These are phyloP conservation scores for Peterozyma toletana DNA, from an alignment of 805 yeast species.

Conservation along the genomic window DNA sequence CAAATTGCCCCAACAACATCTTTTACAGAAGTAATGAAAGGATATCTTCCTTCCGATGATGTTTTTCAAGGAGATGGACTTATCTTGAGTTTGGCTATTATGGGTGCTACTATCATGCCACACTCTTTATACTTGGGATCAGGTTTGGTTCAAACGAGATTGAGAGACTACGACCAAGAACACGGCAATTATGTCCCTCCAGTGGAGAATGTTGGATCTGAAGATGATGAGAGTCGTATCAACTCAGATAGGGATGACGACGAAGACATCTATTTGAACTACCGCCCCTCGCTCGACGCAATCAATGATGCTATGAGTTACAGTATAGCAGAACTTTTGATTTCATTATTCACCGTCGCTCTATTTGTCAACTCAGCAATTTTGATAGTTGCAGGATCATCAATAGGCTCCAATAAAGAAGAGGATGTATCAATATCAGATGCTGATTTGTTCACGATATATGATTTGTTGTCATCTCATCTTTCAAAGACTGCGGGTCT, in stretches of 20 bases:
- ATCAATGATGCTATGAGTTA: conserved; percentile 65
- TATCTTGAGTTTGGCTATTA: conserved; percentile 71
- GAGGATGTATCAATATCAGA: conserved; percentile 41
- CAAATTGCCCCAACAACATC: conserved; percentile 50
- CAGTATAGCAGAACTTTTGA: conserved; percentile 62
- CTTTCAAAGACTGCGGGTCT: conserved; percentile 78
- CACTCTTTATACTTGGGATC: conserved; percentile 82
- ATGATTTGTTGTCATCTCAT: conserved; percentile 48
- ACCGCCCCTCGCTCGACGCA: conserved; percentile 68
- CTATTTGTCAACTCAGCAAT: conserved; percentile 83
- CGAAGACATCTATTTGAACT: conserved; percentile 33
- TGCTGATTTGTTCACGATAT: conserved; percentile 79
- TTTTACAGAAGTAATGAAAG: conserved; percentile 41
- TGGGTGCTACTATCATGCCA: conserved; percentile 96
- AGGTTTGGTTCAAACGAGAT: conserved; percentile 79
- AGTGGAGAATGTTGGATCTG: conserved; percentile 1
- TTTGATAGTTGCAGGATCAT: conserved; percentile 73
- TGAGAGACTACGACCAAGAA: conserved; percentile 63
- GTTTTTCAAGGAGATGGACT: conserved; percentile 57
- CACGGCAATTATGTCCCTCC: conserved; percentile 11
- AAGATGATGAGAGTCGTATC: conserved; percentile 10
- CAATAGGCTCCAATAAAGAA: conserved; percentile 62
- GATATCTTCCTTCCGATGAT: conserved; percentile 65
- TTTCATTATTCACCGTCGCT: conserved; percentile 74
- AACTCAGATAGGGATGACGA: conserved; percentile 15